Base-by-base conservation (phyloP, 2,329 filamentous ascomycete species). In the Aspergillus glaucus region DNA sequence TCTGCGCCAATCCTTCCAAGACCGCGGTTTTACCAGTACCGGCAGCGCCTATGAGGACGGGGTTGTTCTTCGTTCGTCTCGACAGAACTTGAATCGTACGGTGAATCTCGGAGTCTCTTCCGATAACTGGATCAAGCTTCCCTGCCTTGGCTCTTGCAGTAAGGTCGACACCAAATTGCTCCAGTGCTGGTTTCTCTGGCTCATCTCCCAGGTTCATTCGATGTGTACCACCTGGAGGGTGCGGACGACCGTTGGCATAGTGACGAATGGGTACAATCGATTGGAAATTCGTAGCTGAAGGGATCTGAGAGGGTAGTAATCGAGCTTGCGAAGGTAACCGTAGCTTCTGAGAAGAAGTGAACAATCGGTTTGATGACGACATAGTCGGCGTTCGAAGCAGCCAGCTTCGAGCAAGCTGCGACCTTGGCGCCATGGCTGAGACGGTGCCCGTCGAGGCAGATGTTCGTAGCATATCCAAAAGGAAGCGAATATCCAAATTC, bases 21-120 rank as follows among this genome's bases (percentile, higher is more conserved):
- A 96, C 88, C 1, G 92, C 91, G 5, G 92, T 97, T 73, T 97
- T 97, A 52, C 92, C 92, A 0, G 89, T 95, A 57, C 91, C 92
- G 7, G 90, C 88, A 43, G 84, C 85, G 53, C 92, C 92, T 50
- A 96, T 95, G n/a, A 96, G 74, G 0, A 96, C 91, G 0, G 92
- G 92, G 57, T 95, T 95, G 60, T 96, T 97, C 70, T 97, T 97
- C 6, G 93, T 97, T 52, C 93, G 79, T 54, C 93, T 79, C 14
- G 91, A 96, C 1, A 98, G 73, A 9, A 98, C 87, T 63, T 97
- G 93, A 51, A 97, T 96, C 0, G 91, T 95, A 44, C 93, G 79
- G 63, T 95, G 88, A 46, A 97, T 95, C 66, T 96, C 93, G 4
- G 81, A 77, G 61, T 96, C 91, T 66, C 93, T 80, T 17, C 93